Evolutionary conservation across 495 filamentous ascomycete genomes (phyloP).

Genomic region (Penicillium bovifimosum): DNA sequence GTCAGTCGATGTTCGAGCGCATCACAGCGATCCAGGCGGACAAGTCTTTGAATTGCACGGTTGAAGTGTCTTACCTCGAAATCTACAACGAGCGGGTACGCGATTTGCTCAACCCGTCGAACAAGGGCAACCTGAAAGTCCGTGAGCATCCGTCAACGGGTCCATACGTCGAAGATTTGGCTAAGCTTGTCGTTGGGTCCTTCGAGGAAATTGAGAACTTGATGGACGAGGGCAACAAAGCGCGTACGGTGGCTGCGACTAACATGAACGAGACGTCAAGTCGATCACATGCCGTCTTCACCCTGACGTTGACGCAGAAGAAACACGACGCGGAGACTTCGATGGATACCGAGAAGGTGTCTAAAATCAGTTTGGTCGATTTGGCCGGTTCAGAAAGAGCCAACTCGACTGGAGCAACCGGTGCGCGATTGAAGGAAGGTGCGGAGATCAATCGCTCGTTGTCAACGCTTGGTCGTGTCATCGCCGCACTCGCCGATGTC

Average conservation of each 20-base stretch:
- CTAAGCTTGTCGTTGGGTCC: constrained; percentile 93
- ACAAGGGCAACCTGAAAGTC: constrained; percentile 94
- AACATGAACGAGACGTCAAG: constrained; percentile 99
- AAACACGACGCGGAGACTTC: constrained; percentile 87
- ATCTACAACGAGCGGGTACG: constrained; percentile 99
- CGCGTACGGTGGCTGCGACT: constrained; percentile 93
- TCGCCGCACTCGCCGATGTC: constrained; percentile 89
- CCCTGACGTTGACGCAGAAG: constrained; percentile 91
- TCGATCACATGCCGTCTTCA: constrained; percentile 97
- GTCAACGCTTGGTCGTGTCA: constrained; percentile 95
- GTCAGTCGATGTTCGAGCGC: constrained; percentile 91
- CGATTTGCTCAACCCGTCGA: constrained; percentile 92
- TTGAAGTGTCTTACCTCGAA: constrained; percentile 98
- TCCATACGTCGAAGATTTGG: constrained; percentile 96
- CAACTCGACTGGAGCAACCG: constrained; percentile 90
- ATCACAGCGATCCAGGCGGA: constrained; percentile 73
- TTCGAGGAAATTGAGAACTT: constrained; percentile 94
- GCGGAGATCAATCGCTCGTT: constrained; percentile 98
- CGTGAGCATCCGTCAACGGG: constrained; percentile 96
- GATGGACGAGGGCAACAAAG: constrained; percentile 99
- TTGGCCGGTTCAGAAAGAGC: constrained; percentile 96
- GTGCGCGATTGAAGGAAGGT: constrained; percentile 93
- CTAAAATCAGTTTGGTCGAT: constrained; percentile 97
- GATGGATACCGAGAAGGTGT: constrained; percentile 96
- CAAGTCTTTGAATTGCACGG: constrained; percentile 76